Base-by-base conservation (phyloP, 2,329 filamentous ascomycete species). In the Aspergillus oerlinghausenensis region DNA sequence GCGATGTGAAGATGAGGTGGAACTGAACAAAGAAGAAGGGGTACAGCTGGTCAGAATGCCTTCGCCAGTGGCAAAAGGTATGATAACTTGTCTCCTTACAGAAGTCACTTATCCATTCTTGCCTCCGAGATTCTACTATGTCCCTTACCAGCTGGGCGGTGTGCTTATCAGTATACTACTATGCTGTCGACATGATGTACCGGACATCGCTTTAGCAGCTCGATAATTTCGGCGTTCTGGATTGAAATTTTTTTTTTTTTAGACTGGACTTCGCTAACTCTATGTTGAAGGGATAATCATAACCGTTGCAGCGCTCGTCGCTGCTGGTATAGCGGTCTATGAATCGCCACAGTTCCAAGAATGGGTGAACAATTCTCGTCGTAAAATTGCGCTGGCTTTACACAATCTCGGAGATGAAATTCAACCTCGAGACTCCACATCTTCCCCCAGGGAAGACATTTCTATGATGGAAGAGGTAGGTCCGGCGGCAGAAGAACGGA, bases 261-360 rank as follows among this genome's bases (percentile, higher is more conserved):
- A n/a, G n/a, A n/a, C n/a, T n/a, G n/a, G 32, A 17, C 32, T 17
- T 35, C 7, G 19, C 32, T 42, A 40, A 53, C 65, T 66, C 65
- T 66, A 50, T 67, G 55, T 55, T 53, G 48, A 61, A 87, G 84
- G 84, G 67, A 79, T 86, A 61, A 82, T 88, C 60, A 81, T 87
- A 63, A 83, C 82, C 50, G 79, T 85, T 60, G 82, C 82, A 47
- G 78, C 87, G 43, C 75, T 87, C 55, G 80, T 86, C 52, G 84
- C 84, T 58, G 83, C 85, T 19, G 82, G 84, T 11, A 79, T 86
- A 51, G 84, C 84, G 52, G 80, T 85, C 49, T 85, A 86, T 70
- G 82, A 87, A 68, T 85, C 81, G 43, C 84, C 84, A 0, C 81
- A 86, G 66, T 78, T 87, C 57, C 78, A 83, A 69, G 77, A 80